Evolutionary conservation across 768 basidiomycete genomes (phyloP).

Genomic region (Cytidiella melzeri): DNA sequence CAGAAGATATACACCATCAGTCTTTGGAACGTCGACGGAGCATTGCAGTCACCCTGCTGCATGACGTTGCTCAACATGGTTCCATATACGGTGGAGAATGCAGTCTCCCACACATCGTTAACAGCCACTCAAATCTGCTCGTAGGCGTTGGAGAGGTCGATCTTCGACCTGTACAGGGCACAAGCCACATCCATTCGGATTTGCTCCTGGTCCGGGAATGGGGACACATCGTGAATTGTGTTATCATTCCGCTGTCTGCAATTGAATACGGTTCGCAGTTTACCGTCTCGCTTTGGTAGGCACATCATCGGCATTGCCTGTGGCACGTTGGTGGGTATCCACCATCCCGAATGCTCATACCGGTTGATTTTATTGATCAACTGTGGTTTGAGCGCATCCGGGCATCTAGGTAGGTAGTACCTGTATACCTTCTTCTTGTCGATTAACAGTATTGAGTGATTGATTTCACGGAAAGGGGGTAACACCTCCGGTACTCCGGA

Average conservation of each 20-base stretch:
- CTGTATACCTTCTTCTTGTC: too few relatives aligned
- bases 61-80: conserved; percentile 32
- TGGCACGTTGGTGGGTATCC: too few relatives aligned
- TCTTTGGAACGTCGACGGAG: too few relatives aligned
- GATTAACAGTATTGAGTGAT: conserved; percentile 7
- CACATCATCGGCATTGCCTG: too few relatives aligned
- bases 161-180: too few relatives aligned
- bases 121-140: conserved; percentile 32
- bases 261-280: too few relatives aligned
- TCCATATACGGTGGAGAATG: conserved; percentile 32
- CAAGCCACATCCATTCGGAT: too few relatives aligned
- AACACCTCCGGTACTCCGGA: too few relatives aligned
- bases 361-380: conserved; percentile 27
- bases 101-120: conserved; percentile 26
- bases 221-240: too few relatives aligned
- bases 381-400: conserved; percentile 22
- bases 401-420: conserved; percentile 27
- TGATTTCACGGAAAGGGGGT: conserved; percentile 7
- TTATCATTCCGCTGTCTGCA: too few relatives aligned
- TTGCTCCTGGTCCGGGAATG: too few relatives aligned
- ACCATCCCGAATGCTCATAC: conserved; percentile 31
- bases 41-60: conserved; percentile 42
- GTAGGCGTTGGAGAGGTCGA: conserved; percentile 37
- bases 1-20: conserved; percentile 38
- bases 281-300: conserved; percentile 31